Base-by-base conservation (phyloP, 495 filamentous ascomycete genomes). In the Staphylotrichum longicolle region DNA sequence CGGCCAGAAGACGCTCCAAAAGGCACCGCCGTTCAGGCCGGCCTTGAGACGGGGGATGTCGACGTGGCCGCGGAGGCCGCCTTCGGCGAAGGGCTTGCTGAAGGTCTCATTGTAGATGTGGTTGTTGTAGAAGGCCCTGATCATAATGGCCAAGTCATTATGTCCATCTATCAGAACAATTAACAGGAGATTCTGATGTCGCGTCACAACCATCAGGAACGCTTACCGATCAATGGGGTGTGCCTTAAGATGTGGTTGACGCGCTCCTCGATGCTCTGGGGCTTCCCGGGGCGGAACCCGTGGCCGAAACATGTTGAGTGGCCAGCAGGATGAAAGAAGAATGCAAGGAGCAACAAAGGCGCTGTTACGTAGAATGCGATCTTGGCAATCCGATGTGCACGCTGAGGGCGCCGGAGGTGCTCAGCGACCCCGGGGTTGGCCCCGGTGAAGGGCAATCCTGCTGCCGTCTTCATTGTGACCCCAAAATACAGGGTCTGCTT, bases 1-100 rank as follows among this genome's bases (percentile, higher is more conserved):
- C 0, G 81, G 82, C 30, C 89, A 83, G 67, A 80, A 98, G 14
- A 92, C 91, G 72, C 88, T 93, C 94, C 94, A 98, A 71, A 98
- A 97, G 7, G 89, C 86, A 33, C 93, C 89, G 58, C 87, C 87
- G 50, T 84, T 79, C 57, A 78, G 74, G 3, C 88, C 87, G 27
- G 75, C 62, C 40, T 80, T 77, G 30, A 88, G 74, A 30, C 84
- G 70, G 1, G 90, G 88, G 7, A 96, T 72, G 72, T 98, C 93
- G 44, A 95, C 88, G 66, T 98, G 91, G n/a, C 71, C 75, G 1
- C 64, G 54, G 45, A 96, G 71, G 5, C 81, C 83, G 27, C 90
- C 90, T 7, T 88, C 70, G 57, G 83, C 80, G 63, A 93, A 91
- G 15, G 81, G 79, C 5, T 82, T 73, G 9, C 82, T 88, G 74